Percentiles rank a stretch among this genome's conserved stretches.
Conservation (phyloP, 352 stramenopile species). For the Elongisporangium anandrum region DNA sequence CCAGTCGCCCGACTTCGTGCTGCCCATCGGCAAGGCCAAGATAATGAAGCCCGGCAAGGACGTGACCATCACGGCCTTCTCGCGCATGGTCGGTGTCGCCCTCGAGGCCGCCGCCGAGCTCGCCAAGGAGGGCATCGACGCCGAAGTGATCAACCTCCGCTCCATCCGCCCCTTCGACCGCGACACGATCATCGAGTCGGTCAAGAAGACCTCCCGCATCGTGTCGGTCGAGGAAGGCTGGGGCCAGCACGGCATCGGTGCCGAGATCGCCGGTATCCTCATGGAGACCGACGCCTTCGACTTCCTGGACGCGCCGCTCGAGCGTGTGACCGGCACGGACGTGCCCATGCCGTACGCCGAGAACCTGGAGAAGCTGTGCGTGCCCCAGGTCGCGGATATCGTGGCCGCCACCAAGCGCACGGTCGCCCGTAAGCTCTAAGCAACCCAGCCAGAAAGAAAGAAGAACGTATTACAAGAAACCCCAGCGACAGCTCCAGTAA, state of each 20-base stretch:
- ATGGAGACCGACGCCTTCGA: slow-evolving; percentile 99
- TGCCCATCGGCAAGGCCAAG: slow-evolving; percentile 99
- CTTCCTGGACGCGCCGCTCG: slow-evolving; percentile 97
- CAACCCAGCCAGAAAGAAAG: neutral
- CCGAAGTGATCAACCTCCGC: slow-evolving; percentile 93
- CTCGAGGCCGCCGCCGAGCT: slow-evolving; percentile 95
- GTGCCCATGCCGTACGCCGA: slow-evolving; percentile 98
- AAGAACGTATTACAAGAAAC: slow-evolving; percentile 4
- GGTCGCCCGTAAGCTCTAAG: slow-evolving; percentile 67
- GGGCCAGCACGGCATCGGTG: slow-evolving; percentile 96
- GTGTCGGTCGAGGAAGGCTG: slow-evolving; percentile 97
- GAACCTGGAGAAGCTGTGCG: slow-evolving; percentile 93
- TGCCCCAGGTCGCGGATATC: slow-evolving; percentile 96
- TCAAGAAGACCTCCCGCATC: slow-evolving; percentile 98
- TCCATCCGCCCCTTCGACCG: slow-evolving; percentile 97
- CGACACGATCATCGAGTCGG: slow-evolving; percentile 95
- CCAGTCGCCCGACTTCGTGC: slow-evolving; percentile 96
- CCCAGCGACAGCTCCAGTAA: too few relatives aligned
- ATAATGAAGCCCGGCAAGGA: slow-evolving; percentile 96
- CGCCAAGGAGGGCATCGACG: slow-evolving; percentile 92
- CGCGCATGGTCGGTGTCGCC: slow-evolving; percentile 94
- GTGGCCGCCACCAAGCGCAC: slow-evolving; percentile 91
- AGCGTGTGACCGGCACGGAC: slow-evolving; percentile 97
- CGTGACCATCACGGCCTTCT: slow-evolving; percentile 98
- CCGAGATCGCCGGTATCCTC: slow-evolving; percentile 97